Evolutionary conservation across 2,329 filamentous ascomycete genomes (phyloP).

Genomic region (Xylariales sp.): DNA sequence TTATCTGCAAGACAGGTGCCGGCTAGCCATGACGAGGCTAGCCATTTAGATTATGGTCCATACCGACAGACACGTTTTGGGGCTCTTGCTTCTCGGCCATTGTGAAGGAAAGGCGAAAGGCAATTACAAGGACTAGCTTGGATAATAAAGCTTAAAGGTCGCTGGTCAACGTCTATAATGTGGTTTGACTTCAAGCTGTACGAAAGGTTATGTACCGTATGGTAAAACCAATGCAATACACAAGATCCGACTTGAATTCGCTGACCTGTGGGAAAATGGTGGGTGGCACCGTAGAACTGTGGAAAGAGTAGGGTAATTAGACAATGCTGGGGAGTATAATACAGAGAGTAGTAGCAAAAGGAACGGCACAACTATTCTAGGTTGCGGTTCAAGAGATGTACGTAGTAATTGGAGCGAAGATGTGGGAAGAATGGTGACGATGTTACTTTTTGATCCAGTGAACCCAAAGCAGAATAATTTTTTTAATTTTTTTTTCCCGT

Average conservation of each 20-base stretch:
- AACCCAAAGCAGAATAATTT: constrained; percentile 38
- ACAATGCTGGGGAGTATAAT: constrained; percentile 45
- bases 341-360: constrained; percentile 44
- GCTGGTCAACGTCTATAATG: constrained; percentile 36
- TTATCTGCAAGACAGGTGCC: not conserved
- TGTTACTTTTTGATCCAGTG: constrained; percentile 25
- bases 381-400: constrained; percentile 27
- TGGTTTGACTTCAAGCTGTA: constrained; percentile 12
- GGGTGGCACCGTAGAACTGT: constrained; percentile 29
- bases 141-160: constrained; percentile 29
- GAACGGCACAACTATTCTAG: constrained; percentile 44
- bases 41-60: constrained; percentile 19
- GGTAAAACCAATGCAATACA: constrained; percentile 37
- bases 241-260: constrained; percentile 38
- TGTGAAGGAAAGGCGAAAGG: constrained; percentile 32
- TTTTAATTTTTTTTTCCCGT: constrained; percentile 39
- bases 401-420: constrained; percentile 25
- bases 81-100: constrained; percentile 50
- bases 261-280: constrained; percentile 20
- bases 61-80: constrained; percentile 41
- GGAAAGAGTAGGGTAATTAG: constrained; percentile 43
- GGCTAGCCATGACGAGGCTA: not conserved
- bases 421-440: constrained; percentile 31
- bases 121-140: constrained; percentile 31
- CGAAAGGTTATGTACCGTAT: constrained; percentile 30